Percentiles rank a stretch among this genome's conserved stretches.
Conservation (phyloP, 73 alveolate species). For the Durusdinium trenchii region DNA sequence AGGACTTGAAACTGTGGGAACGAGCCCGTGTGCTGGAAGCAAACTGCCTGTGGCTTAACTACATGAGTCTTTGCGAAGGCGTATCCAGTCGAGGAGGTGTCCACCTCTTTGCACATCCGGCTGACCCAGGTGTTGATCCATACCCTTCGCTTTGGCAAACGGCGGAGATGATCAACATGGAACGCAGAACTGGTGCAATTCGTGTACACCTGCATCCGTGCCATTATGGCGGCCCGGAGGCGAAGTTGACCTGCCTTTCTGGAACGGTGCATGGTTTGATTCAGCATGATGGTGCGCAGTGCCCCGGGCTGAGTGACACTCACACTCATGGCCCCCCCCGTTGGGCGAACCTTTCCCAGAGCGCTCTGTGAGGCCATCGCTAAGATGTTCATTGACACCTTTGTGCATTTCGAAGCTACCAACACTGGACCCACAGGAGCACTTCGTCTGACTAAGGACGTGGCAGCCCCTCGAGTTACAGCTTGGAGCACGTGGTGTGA, state of each 20-base stretch:
- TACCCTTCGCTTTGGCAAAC: not conserved
- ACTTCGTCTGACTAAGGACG: not conserved
- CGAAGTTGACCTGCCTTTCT: too few relatives aligned
- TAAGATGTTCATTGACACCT: not conserved
- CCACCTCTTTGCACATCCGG: too few relatives aligned
- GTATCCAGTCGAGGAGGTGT: slow-evolving; percentile 1
- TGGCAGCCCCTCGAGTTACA: not conserved
- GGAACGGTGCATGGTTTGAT: too few relatives aligned
- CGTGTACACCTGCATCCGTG: not conserved
- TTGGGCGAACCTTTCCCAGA: not conserved
- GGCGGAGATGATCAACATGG: not conserved
- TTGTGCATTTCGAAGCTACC: not conserved
- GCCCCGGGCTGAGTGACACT: too few relatives aligned
- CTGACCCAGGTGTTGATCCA: not conserved
- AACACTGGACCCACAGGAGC: not conserved
- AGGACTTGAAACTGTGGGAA: not conserved
- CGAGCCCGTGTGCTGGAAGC: not conserved
- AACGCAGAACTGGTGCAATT: not conserved
- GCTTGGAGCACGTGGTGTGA: not conserved
- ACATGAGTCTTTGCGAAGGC: not conserved
- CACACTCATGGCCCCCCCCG: too few relatives aligned
- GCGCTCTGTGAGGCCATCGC: not conserved
- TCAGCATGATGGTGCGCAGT: too few relatives aligned
- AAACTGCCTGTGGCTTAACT: not conserved
- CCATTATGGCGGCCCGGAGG: not conserved